Base-by-base conservation (phyloP, 148 eudicot genomes). In the Fagopyrum tataricum region DNA sequence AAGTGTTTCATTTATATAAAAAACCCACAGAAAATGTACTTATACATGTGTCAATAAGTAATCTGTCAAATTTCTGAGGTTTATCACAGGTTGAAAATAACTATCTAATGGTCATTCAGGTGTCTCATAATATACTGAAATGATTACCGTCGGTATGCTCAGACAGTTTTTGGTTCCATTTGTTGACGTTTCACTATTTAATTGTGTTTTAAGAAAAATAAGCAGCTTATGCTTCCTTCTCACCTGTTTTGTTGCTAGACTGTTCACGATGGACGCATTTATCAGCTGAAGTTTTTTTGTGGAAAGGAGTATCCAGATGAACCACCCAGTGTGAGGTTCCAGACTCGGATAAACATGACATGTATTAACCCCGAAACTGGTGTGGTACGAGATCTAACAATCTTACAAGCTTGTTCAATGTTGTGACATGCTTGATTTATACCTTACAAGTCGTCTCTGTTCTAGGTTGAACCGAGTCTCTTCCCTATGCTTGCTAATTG, bases 261-360 rank as follows among this genome's bases (percentile, higher is more conserved):
- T 53, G 86, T 85, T 48, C 88, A 85, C 42, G 88, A 85, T 82
- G 88, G 86, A 31, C 66, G 62, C 75, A 85, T 85, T 56, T 85
- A 85, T 77, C 88, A 85, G 75, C 68, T 85, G 86, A 85, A 85
- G 86, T 70, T 85, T 44, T 85, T 85, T 61, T 85, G 88, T 73
- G 88, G 82, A 80, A 82, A 85, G 56, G 88, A 85, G 75, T 85
- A 85, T 67, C 88, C 88, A 1, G 88, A 85, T 78, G 81, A 82
- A 81, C 86, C 88, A 71, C 88, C 88, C 24, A 80, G n/a, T 75
- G 88, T 82, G 72, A 85, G 84, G 67, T 85, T 85, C 75, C 88
- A 85, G 86, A 85, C 84, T 24, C 75, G 51, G 48, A 58, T 73
- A 56, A 73, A 73, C 67, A 73, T 73, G 75, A 44, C 67, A 18